These are phyloP conservation scores for Mortierella sp. DNA, from an alignment of 371 early-diverging fungal genomes.

Conservation along the genomic window DNA sequence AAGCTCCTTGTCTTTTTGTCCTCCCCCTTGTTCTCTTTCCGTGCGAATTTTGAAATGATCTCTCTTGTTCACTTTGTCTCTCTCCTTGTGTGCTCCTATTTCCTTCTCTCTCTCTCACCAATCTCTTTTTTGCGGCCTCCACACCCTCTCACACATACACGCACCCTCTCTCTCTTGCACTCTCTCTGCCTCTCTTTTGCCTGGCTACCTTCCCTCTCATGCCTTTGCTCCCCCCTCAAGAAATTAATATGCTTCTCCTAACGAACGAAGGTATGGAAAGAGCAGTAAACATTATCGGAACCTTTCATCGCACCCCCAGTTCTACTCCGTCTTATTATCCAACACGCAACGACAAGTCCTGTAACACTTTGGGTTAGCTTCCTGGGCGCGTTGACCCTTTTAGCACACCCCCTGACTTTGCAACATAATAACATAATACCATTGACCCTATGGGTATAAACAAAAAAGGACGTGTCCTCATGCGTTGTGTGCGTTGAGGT, in stretches of 20 bases:
- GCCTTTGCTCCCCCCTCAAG: too few species aligned
- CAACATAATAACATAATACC: not conserved
- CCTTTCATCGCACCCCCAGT: too few species aligned
- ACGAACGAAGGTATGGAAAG: too few species aligned
- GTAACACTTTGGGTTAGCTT: not conserved
- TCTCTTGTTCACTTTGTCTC: not conserved
- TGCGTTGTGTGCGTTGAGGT: not conserved
- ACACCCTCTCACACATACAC: too few species aligned
- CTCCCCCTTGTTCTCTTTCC: not conserved
- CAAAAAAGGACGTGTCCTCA: not conserved
- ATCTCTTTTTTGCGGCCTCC: not conserved
- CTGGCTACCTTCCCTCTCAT: not conserved
- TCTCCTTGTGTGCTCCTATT: not conserved
- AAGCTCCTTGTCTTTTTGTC: too few species aligned
- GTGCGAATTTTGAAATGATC: not conserved
- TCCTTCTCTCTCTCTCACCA: not conserved
- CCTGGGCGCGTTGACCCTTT: not conserved
- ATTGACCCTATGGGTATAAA: not conserved
- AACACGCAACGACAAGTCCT: not conserved
- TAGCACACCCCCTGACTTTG: not conserved
- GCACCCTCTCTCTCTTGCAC: too few species aligned
- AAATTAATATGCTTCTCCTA: too few species aligned
- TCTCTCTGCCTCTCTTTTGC: not conserved
- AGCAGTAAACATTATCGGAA: too few species aligned
- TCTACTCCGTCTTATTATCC: not conserved